phyloP scores from a whole-genome alignment of 2,329 filamentous ascomycete species.

The Stachybotrys chlorohalonatus region DNA sequence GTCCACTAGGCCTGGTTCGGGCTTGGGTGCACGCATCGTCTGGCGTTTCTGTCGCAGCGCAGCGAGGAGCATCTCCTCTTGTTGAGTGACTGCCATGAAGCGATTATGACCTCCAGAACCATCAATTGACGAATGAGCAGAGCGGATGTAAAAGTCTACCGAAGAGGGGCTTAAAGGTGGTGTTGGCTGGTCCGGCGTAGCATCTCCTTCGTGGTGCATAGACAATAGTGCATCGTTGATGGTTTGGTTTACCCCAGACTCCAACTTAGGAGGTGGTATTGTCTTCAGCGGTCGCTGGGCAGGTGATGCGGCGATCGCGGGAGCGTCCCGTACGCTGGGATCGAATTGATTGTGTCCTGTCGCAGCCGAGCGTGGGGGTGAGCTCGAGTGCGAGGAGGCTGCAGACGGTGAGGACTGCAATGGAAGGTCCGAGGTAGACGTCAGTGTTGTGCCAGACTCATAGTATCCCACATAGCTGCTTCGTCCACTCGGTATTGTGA shows the following conservation, averaged over 20 bases:
- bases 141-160: slow-evolving; percentile 37
- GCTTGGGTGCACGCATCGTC: slow-evolving; percentile 34
- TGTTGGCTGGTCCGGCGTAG: slow-evolving; percentile 31
- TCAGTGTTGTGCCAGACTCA: not conserved
- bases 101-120: slow-evolving; percentile 23
- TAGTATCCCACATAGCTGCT: not conserved
- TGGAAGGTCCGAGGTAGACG: not conserved
- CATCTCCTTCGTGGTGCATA: not conserved
- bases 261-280: not conserved
- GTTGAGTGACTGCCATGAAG: slow-evolving; percentile 48
- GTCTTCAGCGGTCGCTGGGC: not conserved
- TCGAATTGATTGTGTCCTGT: slow-evolving; percentile 20
- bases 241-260: not conserved
- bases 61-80: slow-evolving; percentile 49
- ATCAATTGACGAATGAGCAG: slow-evolving; percentile 26
- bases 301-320: slow-evolving; percentile 26
- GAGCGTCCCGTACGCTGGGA: slow-evolving; percentile 29
- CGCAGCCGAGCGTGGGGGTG: slow-evolving; percentile 24
- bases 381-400: slow-evolving; percentile 19
- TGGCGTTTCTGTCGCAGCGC: slow-evolving; percentile 48
- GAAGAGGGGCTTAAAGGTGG: slow-evolving; percentile 44
- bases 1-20: slow-evolving; percentile 31
- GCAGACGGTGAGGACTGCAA: slow-evolving; percentile 4
- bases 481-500: slow-evolving; percentile 25
- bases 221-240: not conserved